These are phyloP conservation scores for Pestalotiopsis sp. DNA, from an alignment of 2,329 filamentous ascomycete species.

Conservation along the genomic window DNA sequence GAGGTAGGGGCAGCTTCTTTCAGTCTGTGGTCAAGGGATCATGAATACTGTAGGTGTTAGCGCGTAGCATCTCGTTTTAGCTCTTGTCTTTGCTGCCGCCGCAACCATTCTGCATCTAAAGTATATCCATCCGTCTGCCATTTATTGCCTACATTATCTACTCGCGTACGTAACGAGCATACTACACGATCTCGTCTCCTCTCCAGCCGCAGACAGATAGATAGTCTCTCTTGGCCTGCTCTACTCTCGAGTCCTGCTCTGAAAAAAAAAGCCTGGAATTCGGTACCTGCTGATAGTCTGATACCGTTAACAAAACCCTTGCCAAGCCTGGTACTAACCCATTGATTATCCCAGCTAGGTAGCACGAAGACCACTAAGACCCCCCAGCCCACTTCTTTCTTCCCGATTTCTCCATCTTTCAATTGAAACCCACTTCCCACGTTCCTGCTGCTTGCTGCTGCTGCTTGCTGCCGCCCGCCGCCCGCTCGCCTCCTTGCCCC, in stretches of 20 bases:
- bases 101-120: background rate
- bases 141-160: background rate
- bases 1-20: background rate
- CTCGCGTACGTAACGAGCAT: background rate
- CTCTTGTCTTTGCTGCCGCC: background rate
- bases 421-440: background rate
- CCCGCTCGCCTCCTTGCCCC: background rate
- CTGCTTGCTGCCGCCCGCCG: background rate
- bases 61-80: constrained; percentile 19
- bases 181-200: background rate
- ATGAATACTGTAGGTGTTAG: constrained; percentile 11
- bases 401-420: constrained; percentile 6
- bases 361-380: no score
- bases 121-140: background rate
- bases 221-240: background rate
- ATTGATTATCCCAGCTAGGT: background rate
- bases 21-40: background rate
- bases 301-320: no score
- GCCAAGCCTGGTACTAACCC: background rate
- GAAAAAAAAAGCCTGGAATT: no score
- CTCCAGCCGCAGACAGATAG: background rate
- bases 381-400: constrained; percentile 6
- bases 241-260: background rate
- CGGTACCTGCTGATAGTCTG: no score
- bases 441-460: background rate